Evolutionary conservation across 2,329 filamentous ascomycete genomes (phyloP).

Genomic region (Chalara sp.): DNA sequence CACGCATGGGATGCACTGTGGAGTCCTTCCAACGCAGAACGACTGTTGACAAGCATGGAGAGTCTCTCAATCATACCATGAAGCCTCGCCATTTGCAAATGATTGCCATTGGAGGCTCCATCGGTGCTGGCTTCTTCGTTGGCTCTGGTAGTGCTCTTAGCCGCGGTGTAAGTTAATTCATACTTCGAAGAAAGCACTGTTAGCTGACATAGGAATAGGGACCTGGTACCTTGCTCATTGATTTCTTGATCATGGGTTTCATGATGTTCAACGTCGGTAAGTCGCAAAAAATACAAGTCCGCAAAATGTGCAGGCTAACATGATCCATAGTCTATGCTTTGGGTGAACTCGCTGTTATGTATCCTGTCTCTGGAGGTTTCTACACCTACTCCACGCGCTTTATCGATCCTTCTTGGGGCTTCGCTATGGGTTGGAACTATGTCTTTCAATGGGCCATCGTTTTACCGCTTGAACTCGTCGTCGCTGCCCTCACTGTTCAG

Average conservation of each 20-base stretch:
- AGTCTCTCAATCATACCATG: neutral
- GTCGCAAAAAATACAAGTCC: neutral
- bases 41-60: neutral
- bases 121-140: slow-evolving; percentile 70
- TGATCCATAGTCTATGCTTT: slow-evolving; percentile 76
- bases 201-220: slow-evolving; percentile 33
- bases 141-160: slow-evolving; percentile 67
- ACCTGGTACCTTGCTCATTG: slow-evolving; percentile 68
- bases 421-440: slow-evolving; percentile 92
- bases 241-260: slow-evolving; percentile 68
- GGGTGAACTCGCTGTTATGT: slow-evolving; percentile 83
- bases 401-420: slow-evolving; percentile 89
- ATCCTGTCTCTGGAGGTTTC: slow-evolving; percentile 85
- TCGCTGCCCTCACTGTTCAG: slow-evolving; percentile 72
- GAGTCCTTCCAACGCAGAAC: neutral
- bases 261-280: slow-evolving; percentile 61
- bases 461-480: slow-evolving; percentile 77
- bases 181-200: no score
- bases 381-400: slow-evolving; percentile 86
- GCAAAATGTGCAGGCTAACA: neutral
- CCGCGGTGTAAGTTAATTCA: slow-evolving; percentile 38
- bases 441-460: slow-evolving; percentile 81
- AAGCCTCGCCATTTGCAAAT: neutral
- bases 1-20: neutral
- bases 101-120: slow-evolving; percentile 43